Base-by-base conservation (phyloP, 164 flowering plant genomes). In the Liquidambar formosana region DNA sequence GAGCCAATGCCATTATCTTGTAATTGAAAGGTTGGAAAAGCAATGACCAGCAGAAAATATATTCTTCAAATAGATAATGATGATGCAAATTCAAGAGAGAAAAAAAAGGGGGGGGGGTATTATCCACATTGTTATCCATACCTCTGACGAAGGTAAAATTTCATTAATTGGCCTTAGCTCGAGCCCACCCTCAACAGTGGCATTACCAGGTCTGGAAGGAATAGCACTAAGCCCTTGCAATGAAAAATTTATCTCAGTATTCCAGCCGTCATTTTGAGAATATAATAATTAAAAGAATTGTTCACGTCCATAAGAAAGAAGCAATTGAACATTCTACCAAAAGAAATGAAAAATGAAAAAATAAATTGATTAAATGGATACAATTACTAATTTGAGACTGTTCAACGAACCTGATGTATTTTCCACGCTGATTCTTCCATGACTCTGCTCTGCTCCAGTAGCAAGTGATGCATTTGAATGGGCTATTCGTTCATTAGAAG, bases 131-230 rank as follows among this genome's bases (percentile, higher is more conserved):
- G 38, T 41, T 15, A 67, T 10, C 47, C 63, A 65, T 83, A 90
- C 96, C 92, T 85, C 89, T 61, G 79, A 53, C 25, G 80, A 70
- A 73, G 83, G 82, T 61, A 71, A 53, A 63, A 47, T 65, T 69
- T 75, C 86, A 65, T 70, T 77, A 70, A 67, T 80, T 52, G 71
- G 71, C 68, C 74, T 81, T 19, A 73, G 66, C 58, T 83, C 85
- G 22, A 68, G 61, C 51, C 75, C 87, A 65, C 59, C 72, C 26
- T 84, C 86, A 75, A 28, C 75, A 64, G 76, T 52, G 38, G 75
- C 63, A 74, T 62, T 77, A 66, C 76, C 67, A 58, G 78, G 65
- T 74, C 82, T 82, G 23, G 85, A 77, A 62, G 85, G 80, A 65
- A 75, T 75, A 54, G 85, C 69, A 78, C 71, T 70, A 58, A 57